Base-by-base conservation (phyloP, 805 yeast genomes). In the Monosporozyma aerobia region DNA sequence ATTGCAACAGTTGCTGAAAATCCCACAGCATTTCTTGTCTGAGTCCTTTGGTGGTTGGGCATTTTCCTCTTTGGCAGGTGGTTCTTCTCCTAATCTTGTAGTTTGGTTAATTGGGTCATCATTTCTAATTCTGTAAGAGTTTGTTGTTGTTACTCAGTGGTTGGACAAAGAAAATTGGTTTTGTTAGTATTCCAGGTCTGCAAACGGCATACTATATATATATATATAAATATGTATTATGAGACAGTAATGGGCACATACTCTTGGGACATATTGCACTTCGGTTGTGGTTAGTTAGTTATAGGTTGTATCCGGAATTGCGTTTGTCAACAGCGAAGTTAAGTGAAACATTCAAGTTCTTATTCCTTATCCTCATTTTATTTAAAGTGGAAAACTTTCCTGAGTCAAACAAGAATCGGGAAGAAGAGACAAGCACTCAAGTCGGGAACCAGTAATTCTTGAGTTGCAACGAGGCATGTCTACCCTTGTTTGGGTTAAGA, bases 31-130 rank as follows among this genome's bases (percentile, higher is more conserved):
- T 32, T 19, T 33, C 50, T 47, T 40, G 0, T 4, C 43, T 4
- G 50, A 9, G 14, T 23, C 27, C 16, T 30, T 14, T 22, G 25
- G 29, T 22, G 48, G 48, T n/a, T 35, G 19, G 8, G 4, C 39
- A 10, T 9, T 39, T 16, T 39, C 43, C 19, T 39, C 43, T 7
- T 39, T 23, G 9, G 11, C 43, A 39, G 25, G 25, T 9, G 25
- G 43, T 7, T 39, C 25, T 19, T 39, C 25, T 39, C 39, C 46
- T 23, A 52, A n/a, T 30, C 45, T 49, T 30, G 54, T 52, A 13
- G 54, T 52, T 52, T 52, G 54, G 22, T 52, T 49, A 7, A 52
- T 52, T 27, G 54, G 52, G 43, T 49, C 54, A n/a, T 46, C n/a
- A n/a, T 43, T 43, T 47, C 29, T 39, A 10, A 30, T 11, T 39